Percentiles rank a stretch among this genome's conserved stretches.
These are phyloP conservation scores for Phlebiopsis flavidoalba DNA, from an alignment of 768 basidiomycete genomes.

Conservation along the genomic window DNA sequence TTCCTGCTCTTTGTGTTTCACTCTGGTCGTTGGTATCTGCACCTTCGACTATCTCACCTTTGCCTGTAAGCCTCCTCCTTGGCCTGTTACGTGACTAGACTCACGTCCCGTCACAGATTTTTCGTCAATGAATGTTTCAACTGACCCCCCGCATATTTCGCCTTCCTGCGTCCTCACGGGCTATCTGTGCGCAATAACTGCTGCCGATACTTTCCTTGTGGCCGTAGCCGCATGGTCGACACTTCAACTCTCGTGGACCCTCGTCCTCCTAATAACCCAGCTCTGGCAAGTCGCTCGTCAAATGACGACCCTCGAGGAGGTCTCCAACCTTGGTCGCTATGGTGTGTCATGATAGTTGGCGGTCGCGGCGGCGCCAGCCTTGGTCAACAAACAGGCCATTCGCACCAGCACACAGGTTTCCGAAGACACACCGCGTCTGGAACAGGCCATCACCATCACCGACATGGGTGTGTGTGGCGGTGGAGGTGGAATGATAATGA, in stretches of 20 bases:
- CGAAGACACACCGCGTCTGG: constrained; percentile 32
- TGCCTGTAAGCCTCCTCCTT: constrained; percentile 53
- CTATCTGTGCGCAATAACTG: constrained; percentile 64
- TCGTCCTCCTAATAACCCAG: constrained; percentile 80
- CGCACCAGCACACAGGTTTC: constrained; percentile 39
- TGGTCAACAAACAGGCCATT: constrained; percentile 73
- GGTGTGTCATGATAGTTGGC: constrained; percentile 99
- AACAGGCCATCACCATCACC: constrained; percentile 35
- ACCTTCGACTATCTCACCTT: constrained; percentile 83
- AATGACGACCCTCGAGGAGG: constrained; percentile 90
- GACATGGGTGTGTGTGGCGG: constrained; percentile 31
- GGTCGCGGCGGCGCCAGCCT: constrained; percentile 73
- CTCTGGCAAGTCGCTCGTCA: constrained; percentile 90
- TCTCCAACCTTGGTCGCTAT: constrained; percentile 90
- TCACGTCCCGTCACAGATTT: constrained; percentile 41
- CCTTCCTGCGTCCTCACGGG: constrained; percentile 65
- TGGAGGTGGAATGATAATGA: constrained; percentile 71
- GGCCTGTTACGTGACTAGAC: background rate
- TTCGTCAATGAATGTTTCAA: constrained; percentile 35
- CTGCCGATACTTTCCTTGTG: constrained; percentile 80
- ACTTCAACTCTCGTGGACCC: constrained; percentile 93
- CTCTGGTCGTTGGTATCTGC: constrained; percentile 75
- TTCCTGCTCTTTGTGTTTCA: constrained; percentile 90
- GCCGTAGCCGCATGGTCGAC: constrained; percentile 81
- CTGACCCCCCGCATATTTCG: constrained; percentile 34